phyloP scores from a whole-genome alignment of 2,329 filamentous ascomycete genomes.

The Fusarium incarnatum region DNA sequence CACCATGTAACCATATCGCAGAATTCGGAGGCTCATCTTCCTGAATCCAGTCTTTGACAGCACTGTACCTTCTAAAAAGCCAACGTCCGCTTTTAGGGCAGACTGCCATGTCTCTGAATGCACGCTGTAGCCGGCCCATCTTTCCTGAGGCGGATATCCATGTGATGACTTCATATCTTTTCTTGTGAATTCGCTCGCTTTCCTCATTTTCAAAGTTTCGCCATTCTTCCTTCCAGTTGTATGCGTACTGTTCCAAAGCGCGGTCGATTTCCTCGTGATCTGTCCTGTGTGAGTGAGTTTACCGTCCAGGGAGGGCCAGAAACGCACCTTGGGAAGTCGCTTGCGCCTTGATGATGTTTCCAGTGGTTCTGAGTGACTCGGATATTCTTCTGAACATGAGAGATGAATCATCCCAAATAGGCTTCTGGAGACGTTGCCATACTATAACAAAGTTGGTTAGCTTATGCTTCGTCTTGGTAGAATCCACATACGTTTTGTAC shows the following conservation, averaged over 20 bases:
- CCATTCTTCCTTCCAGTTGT: background rate
- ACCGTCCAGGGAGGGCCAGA: rapidly evolving
- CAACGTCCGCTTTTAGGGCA: slow-evolving; percentile 1
- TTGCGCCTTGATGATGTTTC: background rate
- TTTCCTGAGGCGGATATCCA: background rate
- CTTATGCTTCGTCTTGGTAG: rapidly evolving
- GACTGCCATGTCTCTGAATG: background rate
- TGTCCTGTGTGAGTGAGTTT: background rate
- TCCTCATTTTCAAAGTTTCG: background rate
- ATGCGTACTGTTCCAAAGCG: background rate
- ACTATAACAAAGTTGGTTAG: background rate
- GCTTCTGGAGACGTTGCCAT: slow-evolving; percentile 17
- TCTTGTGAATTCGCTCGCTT: rapidly evolving
- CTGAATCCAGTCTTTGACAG: slow-evolving; percentile 1
- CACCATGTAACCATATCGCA: slow-evolving; percentile 1
- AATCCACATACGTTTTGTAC: rapidly evolving
- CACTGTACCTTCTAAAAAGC: slow-evolving; percentile 5
- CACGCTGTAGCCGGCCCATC: background rate
- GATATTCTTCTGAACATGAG: background rate
- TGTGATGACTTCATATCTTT: background rate
- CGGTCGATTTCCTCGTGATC: rapidly evolving
- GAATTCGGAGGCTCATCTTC: slow-evolving; percentile 12
- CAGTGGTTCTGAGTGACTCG: background rate
- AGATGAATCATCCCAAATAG: background rate
- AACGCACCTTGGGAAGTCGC: background rate